phyloP scores from a whole-genome alignment of 208 protist species.

The Acanthamoeba healyi region DNA sequence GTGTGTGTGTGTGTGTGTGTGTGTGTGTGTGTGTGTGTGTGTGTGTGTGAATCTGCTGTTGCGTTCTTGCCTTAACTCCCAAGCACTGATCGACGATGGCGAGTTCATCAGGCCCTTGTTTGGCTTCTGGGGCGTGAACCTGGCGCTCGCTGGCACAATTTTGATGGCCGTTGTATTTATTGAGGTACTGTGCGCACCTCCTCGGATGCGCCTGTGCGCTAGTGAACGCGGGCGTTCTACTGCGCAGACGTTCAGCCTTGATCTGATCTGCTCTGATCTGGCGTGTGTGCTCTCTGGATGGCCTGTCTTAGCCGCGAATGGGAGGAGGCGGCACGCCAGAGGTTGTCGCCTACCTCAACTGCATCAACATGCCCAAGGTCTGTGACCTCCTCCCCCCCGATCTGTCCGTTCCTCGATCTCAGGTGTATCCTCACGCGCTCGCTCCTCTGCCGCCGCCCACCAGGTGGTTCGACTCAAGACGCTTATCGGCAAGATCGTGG shows the following conservation, averaged over 20 bases:
- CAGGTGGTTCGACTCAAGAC: slow-evolving; percentile 42
- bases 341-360: slow-evolving; percentile 60
- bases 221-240: too few species aligned
- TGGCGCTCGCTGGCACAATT: not conserved
- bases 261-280: not conserved
- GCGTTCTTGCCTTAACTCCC: not conserved
- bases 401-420: too few species aligned
- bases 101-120: slow-evolving; percentile 19
- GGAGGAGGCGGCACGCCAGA: slow-evolving; percentile 40
- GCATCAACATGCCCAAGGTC: slow-evolving; percentile 57
- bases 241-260: too few species aligned
- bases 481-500: slow-evolving; percentile 35
- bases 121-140: slow-evolving; percentile 27
- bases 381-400: not conserved
- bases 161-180: slow-evolving; percentile 44
- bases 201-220: too few species aligned
- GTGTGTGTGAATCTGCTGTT: not conserved
- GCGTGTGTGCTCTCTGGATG: not conserved
- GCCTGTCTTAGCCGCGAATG: not conserved
- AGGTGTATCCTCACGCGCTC: too few species aligned
- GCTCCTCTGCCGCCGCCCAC: not conserved
- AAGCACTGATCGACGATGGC: not conserved
- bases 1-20: too few species aligned
- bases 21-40: too few species aligned
- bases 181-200: slow-evolving; percentile 22